phyloP scores from a whole-genome alignment of 1,284 basidiomycete genomes.

The Rhodotorula sp. region DNA sequence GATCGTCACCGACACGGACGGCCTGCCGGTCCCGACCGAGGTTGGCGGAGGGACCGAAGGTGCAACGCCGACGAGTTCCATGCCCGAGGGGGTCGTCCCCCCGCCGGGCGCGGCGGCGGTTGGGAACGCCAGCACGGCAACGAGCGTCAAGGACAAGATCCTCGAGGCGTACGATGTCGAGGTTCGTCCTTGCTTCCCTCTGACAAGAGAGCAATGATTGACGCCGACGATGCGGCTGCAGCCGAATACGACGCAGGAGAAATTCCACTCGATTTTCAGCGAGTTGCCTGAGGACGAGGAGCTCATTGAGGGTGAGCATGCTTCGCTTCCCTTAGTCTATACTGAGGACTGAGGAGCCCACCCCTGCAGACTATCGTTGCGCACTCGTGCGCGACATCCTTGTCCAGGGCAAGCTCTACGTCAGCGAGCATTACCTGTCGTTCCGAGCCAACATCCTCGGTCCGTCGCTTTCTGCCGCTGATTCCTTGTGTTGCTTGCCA shows the following conservation, averaged over 20 bases:
- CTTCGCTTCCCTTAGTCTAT: background rate
- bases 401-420: slow-evolving; percentile 91
- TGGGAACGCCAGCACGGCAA: slow-evolving; percentile 13
- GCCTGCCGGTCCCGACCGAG: slow-evolving; percentile 14
- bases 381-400: slow-evolving; percentile 93
- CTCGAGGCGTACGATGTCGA: slow-evolving; percentile 19
- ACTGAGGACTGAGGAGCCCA: no score
- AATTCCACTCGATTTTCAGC: slow-evolving; percentile 35
- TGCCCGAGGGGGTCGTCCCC: slow-evolving; percentile 6
- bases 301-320: slow-evolving; percentile 34
- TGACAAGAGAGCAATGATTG: no score
- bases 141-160: slow-evolving; percentile 33
- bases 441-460: slow-evolving; percentile 99
- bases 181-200: background rate
- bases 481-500: no score
- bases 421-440: slow-evolving; percentile 95
- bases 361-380: slow-evolving; percentile 71
- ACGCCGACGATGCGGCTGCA: no score
- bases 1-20: slow-evolving; percentile 27
- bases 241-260: slow-evolving; percentile 30
- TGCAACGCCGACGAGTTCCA: background rate
- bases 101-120: background rate
- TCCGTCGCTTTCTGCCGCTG: background rate
- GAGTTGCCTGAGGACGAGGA: slow-evolving; percentile 34
- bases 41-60: background rate